phyloP scores from a whole-genome alignment of 1,284 basidiomycete genomes.

The Ustilago hordei region DNA sequence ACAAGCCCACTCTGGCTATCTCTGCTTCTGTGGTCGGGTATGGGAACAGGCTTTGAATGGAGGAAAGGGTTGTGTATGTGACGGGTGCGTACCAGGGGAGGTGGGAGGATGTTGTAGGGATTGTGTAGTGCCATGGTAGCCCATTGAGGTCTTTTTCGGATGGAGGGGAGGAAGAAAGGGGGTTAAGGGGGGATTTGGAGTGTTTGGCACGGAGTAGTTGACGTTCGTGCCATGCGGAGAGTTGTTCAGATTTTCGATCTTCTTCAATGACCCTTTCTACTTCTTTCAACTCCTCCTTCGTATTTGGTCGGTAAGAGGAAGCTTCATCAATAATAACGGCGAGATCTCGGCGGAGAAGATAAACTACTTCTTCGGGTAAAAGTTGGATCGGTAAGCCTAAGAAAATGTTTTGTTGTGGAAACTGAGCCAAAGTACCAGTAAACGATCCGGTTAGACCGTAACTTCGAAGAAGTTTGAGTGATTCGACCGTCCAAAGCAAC shows the following conservation, averaged over 20 bases:
- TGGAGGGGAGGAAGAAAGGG: conserved; percentile 13
- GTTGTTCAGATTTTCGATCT: conserved; percentile 74
- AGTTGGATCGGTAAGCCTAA: conserved; percentile 88
- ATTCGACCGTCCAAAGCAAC: conserved; percentile 41
- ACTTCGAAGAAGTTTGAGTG: conserved; percentile 63
- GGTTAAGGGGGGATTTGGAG: conserved; percentile 13
- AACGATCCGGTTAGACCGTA: conserved; percentile 87
- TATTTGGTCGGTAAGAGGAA: conserved; percentile 12
- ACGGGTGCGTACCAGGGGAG: conserved; percentile 51
- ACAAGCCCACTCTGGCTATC: conserved; percentile 81
- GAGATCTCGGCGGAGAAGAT: conserved; percentile 83
- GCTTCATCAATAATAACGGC: conserved; percentile 35
- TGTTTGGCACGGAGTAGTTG: conserved; percentile 70
- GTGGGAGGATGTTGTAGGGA: conserved; percentile 23
- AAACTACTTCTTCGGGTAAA: conserved; percentile 89
- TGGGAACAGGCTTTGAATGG: conserved; percentile 78
- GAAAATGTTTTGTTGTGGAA: conserved; percentile 96
- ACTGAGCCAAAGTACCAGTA: conserved; percentile 89
- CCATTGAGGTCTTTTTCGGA: background rate
- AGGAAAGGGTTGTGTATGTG: conserved; percentile 73
- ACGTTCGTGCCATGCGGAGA: conserved; percentile 57
- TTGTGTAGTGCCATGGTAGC: conserved; percentile 40
- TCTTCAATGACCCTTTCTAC: conserved; percentile 58
- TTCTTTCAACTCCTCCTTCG: background rate
- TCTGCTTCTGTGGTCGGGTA: conserved; percentile 79